A percentile compares a stretch with the other conserved stretches of the same genome.
These are phyloP conservation scores for Candida manassasensis DNA, from an alignment of 805 yeast species.

Conservation along the genomic window DNA sequence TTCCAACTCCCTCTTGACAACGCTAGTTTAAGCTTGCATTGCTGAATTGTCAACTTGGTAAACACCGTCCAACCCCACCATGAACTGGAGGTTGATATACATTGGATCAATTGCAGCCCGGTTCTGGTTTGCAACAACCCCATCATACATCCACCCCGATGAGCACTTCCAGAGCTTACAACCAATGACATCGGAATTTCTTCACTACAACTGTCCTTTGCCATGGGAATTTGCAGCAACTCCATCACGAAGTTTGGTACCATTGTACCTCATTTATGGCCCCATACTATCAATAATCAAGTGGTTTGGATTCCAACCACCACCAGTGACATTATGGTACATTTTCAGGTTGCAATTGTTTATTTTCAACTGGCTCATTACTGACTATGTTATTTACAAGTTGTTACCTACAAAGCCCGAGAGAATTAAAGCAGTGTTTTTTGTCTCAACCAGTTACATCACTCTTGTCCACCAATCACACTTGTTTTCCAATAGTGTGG, in stretches of 20 bases:
- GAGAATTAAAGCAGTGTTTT: constrained; percentile 43
- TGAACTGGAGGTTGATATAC: constrained; percentile 47
- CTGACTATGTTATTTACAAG: constrained; percentile 41
- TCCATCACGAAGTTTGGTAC: constrained; percentile 70
- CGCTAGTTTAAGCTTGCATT: no score
- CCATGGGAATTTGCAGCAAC: constrained; percentile 81
- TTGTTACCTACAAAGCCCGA: constrained; percentile 48
- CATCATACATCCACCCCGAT: constrained; percentile 94
- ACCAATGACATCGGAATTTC: constrained; percentile 48
- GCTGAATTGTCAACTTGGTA: no score
- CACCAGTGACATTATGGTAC: constrained; percentile 51
- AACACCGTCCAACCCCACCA: no score
- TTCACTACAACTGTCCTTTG: constrained; percentile 40
- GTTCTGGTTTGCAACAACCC: constrained; percentile 55
- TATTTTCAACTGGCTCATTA: constrained; percentile 30
- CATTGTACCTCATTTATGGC: constrained; percentile 64
- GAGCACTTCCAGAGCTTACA: constrained; percentile 94
- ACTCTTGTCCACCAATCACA: constrained; percentile 80
- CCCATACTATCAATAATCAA: constrained; percentile 46
- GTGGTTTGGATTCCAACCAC: constrained; percentile 29
- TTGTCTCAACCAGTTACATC: constrained; percentile 57
- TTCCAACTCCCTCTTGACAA: no score
- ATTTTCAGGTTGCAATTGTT: constrained; percentile 49
- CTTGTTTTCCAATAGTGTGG: constrained; percentile 84
- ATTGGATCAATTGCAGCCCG: constrained; percentile 43